Evolutionary conservation across 345 rosid genomes (phyloP).

Genomic region (Punica granatum): DNA sequence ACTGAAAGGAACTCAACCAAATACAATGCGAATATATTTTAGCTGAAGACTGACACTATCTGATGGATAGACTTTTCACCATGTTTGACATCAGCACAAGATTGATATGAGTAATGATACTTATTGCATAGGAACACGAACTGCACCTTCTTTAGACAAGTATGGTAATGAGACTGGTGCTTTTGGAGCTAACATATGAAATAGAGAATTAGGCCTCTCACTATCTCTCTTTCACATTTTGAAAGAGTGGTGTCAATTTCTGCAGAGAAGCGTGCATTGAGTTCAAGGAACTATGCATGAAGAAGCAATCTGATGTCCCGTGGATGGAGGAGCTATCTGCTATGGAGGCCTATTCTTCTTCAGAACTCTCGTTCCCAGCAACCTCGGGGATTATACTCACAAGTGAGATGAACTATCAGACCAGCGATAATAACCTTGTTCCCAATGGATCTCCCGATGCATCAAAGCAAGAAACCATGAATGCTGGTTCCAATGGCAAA

Average conservation of each 20-base stretch:
- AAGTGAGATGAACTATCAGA: slow-evolving; percentile 34
- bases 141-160: background rate
- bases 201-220: background rate
- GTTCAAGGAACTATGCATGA: slow-evolving; percentile 69
- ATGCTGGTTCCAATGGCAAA: slow-evolving; percentile 33
- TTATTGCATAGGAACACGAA: background rate
- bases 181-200: background rate
- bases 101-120: background rate
- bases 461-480: slow-evolving; percentile 31
- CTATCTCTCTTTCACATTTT: slow-evolving; percentile 6
- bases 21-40: background rate
- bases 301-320: slow-evolving; percentile 61
- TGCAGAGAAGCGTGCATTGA: slow-evolving; percentile 63
- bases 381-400: slow-evolving; percentile 58
- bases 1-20: background rate
- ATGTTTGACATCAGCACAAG: background rate
- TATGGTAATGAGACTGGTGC: background rate
- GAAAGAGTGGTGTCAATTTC: slow-evolving; percentile 6
- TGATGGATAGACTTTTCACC: background rate
- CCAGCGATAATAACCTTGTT: slow-evolving; percentile 19
- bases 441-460: slow-evolving; percentile 26
- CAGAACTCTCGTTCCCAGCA: slow-evolving; percentile 41
- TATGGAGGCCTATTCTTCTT: slow-evolving; percentile 52
- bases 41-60: background rate
- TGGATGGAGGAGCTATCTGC: slow-evolving; percentile 91